Evolutionary conservation across 208 protist genomes (phyloP).

Genomic region (Tritrichomonas foetus): DNA sequence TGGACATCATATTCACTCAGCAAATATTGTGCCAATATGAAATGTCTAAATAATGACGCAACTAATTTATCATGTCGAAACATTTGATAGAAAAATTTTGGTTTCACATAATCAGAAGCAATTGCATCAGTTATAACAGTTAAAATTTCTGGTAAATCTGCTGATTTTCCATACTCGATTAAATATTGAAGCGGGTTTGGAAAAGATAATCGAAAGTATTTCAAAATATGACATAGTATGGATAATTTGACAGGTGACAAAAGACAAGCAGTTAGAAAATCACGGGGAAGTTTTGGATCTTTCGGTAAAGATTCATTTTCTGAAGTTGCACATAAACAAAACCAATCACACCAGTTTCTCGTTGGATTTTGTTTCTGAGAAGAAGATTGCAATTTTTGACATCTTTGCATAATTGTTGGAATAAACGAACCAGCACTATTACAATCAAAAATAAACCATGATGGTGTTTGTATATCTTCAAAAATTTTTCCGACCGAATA

Average conservation of each 20-base stretch:
- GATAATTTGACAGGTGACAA: neutral
- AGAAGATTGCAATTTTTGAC: neutral
- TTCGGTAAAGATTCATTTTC: neutral
- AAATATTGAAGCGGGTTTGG: neutral
- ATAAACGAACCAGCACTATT: neutral
- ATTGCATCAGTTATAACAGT: neutral
- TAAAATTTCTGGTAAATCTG: neutral
- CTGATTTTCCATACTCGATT: neutral
- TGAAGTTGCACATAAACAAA: neutral
- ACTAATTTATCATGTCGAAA: neutral
- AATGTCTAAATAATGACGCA: neutral
- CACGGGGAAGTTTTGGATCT: neutral
- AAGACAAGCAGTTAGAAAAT: constrained; percentile 11
- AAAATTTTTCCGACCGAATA: neutral
- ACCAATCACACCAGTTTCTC: neutral
- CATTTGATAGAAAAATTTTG: neutral
- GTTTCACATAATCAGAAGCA: neutral
- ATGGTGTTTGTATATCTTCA: neutral
- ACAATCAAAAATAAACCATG: constrained; percentile 11
- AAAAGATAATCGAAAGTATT: neutral
- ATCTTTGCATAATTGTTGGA: neutral
- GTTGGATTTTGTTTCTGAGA: neutral
- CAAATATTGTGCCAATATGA: neutral
- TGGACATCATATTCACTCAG: neutral
- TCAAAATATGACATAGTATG: constrained; percentile 22